Evolutionary conservation across 2,329 filamentous ascomycete species (phyloP).

Genomic region (Cordyceps farinosa): DNA sequence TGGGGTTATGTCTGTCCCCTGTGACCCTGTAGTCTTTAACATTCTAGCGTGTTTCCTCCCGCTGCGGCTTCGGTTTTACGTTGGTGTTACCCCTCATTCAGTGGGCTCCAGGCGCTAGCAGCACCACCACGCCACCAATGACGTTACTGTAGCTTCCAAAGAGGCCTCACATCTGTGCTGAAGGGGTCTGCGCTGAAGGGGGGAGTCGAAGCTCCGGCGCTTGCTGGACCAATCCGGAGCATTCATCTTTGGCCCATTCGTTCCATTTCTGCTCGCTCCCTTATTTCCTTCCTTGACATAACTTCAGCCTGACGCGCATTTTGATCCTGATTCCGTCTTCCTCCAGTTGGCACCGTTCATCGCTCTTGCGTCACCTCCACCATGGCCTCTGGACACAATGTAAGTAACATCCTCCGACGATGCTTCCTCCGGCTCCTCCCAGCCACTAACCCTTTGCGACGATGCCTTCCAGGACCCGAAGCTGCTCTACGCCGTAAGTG

Average conservation of each 20-base stretch:
- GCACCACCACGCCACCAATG: background rate
- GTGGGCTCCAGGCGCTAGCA: background rate
- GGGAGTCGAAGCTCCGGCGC: background rate
- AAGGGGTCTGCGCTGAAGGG: background rate
- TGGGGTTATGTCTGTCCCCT: too few relatives aligned
- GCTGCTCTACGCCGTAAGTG: constrained; percentile 68
- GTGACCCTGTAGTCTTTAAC: too few relatives aligned
- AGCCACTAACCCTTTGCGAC: background rate
- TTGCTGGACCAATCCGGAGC: constrained; percentile 7
- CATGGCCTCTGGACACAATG: constrained; percentile 46
- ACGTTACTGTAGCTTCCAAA: constrained; percentile 1
- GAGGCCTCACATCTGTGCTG: constrained; percentile 3
- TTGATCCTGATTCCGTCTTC: background rate
- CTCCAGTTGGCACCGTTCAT: background rate
- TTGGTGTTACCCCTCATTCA: constrained; percentile 3
- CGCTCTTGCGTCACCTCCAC: background rate
- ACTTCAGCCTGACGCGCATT: background rate
- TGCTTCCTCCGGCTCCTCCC: background rate
- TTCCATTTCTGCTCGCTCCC: background rate
- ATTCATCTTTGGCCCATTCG: background rate
- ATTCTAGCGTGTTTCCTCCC: too few relatives aligned
- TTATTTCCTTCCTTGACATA: background rate
- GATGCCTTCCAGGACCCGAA: constrained; percentile 52
- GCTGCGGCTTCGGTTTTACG: too few relatives aligned
- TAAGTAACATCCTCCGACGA: constrained; percentile 23